Base-by-base conservation (phyloP, 768 basidiomycete species). In the Boletus tylopilopsis region DNA sequence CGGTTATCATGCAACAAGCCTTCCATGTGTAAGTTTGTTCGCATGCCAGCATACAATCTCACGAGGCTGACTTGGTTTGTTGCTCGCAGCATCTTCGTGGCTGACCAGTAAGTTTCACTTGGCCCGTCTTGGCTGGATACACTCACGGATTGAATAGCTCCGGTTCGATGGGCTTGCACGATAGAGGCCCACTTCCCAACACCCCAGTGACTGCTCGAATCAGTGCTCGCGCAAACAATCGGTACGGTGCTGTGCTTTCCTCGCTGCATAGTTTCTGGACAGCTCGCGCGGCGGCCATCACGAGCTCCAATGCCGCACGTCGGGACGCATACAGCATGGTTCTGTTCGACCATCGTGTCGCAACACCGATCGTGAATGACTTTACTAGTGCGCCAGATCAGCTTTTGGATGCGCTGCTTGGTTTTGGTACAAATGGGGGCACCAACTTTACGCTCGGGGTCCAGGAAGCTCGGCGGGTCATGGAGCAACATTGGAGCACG, bases 221-320 rank as follows among this genome's bases (percentile, higher is more conserved):
- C 35, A 47, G 55, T 6, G 60, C 58, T 12, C 54, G 45, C 0
- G 64, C 68, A 34, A 61, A 79, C 49, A 77, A 84, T 52, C 66
- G 82, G 25, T 71, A 82, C 16, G 82, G 82, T 0, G 80, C 82
- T 1, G 83, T 82, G 0, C 77, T 76, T 34, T 78, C 80, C 0
- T 75, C 82, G 0, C 55, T 84, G 9, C 60, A 80, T 45, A 67
- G 68, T 15, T 84, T 84, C 59, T 85, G 82, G 82, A 52, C 64
- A 13, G 74, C 83, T 0, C 73, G 82, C 4, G 68, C 72, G 11
- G 64, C 71, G 13, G 73, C 75, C 3, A 42, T 73, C 50, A 27
- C 55, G 2, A 49, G 36, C 24, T 47, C 58, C 6, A 64, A 65
- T 37, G 60, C 59, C 13, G 60, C 56, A 0, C 72, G 78, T 22